These are phyloP conservation scores for Erodium texanum DNA, from an alignment of 441 rosid species.

Conservation along the genomic window DNA sequence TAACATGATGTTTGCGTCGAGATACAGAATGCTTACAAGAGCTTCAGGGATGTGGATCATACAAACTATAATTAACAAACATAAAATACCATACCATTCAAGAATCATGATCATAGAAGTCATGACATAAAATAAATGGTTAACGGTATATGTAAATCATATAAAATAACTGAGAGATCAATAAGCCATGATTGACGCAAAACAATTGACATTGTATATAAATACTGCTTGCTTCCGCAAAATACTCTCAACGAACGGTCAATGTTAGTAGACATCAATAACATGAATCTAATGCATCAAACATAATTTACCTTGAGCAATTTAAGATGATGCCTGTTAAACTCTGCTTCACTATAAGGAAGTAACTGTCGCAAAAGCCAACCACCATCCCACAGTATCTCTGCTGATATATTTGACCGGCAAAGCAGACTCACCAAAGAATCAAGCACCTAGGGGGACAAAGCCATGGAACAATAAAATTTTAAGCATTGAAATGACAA, in stretches of 20 bases:
- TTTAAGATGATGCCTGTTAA: constrained; percentile 65
- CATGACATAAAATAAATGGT: neutral
- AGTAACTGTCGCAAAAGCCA: constrained; percentile 97
- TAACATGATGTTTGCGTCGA: neutral
- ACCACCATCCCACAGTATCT: constrained; percentile 93
- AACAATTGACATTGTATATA: neutral
- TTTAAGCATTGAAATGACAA: neutral
- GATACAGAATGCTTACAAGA: neutral
- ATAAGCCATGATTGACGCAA: neutral
- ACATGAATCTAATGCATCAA: neutral
- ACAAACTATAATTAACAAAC: neutral
- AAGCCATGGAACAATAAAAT: constrained; percentile 14
- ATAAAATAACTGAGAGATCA: neutral
- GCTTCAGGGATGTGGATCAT: neutral
- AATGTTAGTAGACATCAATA: neutral
- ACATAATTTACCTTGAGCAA: constrained; percentile 54
- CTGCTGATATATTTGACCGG: constrained; percentile 86
- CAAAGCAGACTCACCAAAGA: constrained; percentile 77
- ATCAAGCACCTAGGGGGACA: constrained; percentile 66
- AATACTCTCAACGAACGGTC: neutral
- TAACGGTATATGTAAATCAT: neutral
- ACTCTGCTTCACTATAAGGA: constrained; percentile 79
- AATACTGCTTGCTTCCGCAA: neutral
- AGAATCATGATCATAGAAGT: neutral
- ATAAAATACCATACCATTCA: neutral